These are phyloP conservation scores for Cladophialophora carrionii DNA, from an alignment of 2,329 filamentous ascomycete species.

Conservation along the genomic window DNA sequence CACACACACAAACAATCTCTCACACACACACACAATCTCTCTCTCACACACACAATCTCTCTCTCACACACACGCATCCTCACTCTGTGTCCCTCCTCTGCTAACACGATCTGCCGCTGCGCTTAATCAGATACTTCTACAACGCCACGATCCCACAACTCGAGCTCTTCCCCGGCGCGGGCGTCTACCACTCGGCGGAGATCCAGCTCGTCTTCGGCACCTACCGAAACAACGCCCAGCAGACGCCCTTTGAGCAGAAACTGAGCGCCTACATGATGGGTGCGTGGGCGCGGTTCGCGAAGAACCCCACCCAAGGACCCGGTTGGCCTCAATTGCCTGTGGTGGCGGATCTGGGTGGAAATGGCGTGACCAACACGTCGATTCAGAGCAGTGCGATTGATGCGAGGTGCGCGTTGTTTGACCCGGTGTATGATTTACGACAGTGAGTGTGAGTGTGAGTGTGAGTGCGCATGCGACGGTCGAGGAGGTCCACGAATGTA, in stretches of 20 bases:
- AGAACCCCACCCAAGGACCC: slow-evolving; percentile 14
- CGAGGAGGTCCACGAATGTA: too few relatives aligned
- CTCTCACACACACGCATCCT: too few relatives aligned
- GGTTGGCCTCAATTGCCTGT: slow-evolving; percentile 17
- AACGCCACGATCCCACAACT: slow-evolving; percentile 42
- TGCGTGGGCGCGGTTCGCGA: slow-evolving; percentile 20
- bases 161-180: slow-evolving; percentile 32
- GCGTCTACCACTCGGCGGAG: slow-evolving; percentile 44
- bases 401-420: background rate
- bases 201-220: slow-evolving; percentile 42
- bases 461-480: background rate
- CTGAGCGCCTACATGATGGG: slow-evolving; percentile 39
- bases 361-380: background rate
- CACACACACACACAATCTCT: too few relatives aligned
- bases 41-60: background rate
- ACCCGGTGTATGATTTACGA: slow-evolving; percentile 2
- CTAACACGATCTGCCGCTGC: background rate
- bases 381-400: background rate
- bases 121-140: slow-evolving; percentile 39
- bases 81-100: too few relatives aligned
- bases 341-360: slow-evolving; percentile 1
- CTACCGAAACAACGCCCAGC: slow-evolving; percentile 33
- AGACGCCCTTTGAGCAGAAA: slow-evolving; percentile 7
- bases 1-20: slow-evolving; percentile 30
- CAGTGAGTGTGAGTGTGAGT: background rate